These are phyloP conservation scores for Nakaseomyces sp. DNA, from an alignment of 1,139 yeast species.

Conservation along the genomic window DNA sequence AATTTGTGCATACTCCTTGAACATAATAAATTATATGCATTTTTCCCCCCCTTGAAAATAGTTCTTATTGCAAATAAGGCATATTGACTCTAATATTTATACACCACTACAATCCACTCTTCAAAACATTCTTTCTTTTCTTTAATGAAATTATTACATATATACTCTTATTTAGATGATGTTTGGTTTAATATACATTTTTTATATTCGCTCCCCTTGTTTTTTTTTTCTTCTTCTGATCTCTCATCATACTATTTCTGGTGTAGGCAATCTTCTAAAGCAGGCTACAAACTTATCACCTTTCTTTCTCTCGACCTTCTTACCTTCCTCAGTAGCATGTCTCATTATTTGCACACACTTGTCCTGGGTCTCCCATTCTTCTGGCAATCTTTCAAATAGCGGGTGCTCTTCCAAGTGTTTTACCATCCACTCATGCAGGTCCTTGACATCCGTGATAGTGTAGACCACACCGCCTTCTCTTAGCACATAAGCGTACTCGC, in stretches of 20 bases:
- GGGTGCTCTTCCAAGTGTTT: conserved; percentile 87
- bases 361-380: conserved; percentile 75
- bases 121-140: too few relatives aligned
- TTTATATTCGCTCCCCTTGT: too few relatives aligned
- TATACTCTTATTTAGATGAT: too few relatives aligned
- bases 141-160: too few relatives aligned
- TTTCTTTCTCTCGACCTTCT: conserved; percentile 82
- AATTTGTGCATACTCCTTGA: too few relatives aligned
- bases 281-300: conserved; percentile 89
- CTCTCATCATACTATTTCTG: conserved; percentile 33
- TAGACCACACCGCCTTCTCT: conserved; percentile 82
- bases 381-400: conserved; percentile 66
- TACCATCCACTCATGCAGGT: conserved; percentile 94
- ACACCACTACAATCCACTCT: too few relatives aligned
- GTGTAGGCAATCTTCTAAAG: conserved; percentile 63
- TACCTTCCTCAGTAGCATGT: conserved; percentile 92
- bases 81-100: too few relatives aligned
- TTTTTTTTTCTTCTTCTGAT: too few relatives aligned
- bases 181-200: background rate
- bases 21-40: too few relatives aligned
- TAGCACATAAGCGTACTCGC: conserved; percentile 88
- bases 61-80: too few relatives aligned
- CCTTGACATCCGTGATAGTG: conserved; percentile 93
- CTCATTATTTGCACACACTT: conserved; percentile 80
- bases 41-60: too few relatives aligned